Percentiles rank a stretch among this genome's conserved stretches.
Evolutionary conservation across 345 rosid genomes (phyloP).

Genomic region (Brassica incana): DNA sequence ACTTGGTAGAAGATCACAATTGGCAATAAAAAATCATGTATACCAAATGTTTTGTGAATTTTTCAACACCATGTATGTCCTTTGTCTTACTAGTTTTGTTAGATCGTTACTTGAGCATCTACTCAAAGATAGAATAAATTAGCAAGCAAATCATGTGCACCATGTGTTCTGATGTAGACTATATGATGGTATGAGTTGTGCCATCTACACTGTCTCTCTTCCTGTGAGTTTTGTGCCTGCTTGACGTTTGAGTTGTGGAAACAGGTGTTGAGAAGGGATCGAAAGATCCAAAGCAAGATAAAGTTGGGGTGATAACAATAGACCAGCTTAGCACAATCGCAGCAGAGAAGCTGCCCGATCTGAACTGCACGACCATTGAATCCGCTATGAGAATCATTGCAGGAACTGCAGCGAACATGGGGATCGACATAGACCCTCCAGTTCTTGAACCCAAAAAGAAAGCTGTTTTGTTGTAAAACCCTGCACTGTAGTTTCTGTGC

Average conservation of each 20-base stretch:
- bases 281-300: constrained; percentile 65
- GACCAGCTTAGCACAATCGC: constrained; percentile 50
- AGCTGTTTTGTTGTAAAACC: constrained; percentile 43
- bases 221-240: not conserved
- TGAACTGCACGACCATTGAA: constrained; percentile 73
- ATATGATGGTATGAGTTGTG: not conserved
- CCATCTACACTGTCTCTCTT: not conserved
- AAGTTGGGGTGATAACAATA: constrained; percentile 72
- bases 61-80: not conserved
- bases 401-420: constrained; percentile 95
- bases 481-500: not conserved
- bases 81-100: not conserved
- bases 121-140: not conserved
- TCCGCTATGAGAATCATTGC: constrained; percentile 94
- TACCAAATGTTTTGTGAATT: not conserved
- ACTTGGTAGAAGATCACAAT: not conserved
- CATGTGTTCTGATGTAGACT: not conserved
- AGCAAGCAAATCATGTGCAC: not conserved
- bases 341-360: constrained; percentile 77
- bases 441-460: constrained; percentile 77
- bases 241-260: constrained; percentile 22
- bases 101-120: not conserved
- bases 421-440: constrained; percentile 83
- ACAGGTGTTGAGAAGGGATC: constrained; percentile 90
- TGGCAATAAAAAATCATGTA: not conserved